phyloP scores from a whole-genome alignment of 176 grass and related monocot genomes.

The Elaeis guineensis region DNA sequence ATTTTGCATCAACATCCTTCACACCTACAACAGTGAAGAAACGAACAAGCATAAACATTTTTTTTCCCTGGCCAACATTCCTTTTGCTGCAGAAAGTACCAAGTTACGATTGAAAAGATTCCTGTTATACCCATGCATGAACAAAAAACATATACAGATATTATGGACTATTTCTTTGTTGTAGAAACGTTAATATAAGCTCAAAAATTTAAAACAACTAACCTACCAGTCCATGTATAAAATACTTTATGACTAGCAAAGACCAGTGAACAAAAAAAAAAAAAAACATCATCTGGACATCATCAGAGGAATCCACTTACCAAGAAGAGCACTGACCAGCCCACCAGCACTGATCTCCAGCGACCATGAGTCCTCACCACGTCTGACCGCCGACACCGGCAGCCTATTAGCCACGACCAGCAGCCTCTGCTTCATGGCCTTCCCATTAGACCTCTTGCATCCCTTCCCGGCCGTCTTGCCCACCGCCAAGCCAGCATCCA shows the following conservation, averaged over 20 bases:
- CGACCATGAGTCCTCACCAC: constrained; percentile 83
- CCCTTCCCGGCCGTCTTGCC: background rate
- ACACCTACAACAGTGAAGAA: constrained; percentile 41
- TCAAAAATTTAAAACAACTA: too few relatives aligned
- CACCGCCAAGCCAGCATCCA: background rate
- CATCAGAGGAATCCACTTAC: constrained; percentile 21
- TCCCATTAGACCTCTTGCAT: constrained; percentile 12
- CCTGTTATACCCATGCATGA: too few relatives aligned
- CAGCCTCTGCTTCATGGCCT: constrained; percentile 88
- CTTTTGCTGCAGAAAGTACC: too few relatives aligned
- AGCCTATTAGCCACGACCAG: constrained; percentile 94
- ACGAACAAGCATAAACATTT: constrained; percentile 10
- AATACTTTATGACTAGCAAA: too few relatives aligned
- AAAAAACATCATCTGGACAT: too few relatives aligned
- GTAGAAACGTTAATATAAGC: too few relatives aligned
- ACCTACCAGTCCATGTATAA: too few relatives aligned
- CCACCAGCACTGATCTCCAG: constrained; percentile 95
- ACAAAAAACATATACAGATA: too few relatives aligned
- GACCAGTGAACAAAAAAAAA: too few relatives aligned
- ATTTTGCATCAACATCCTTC: constrained; percentile 95
- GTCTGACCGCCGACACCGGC: constrained; percentile 82
- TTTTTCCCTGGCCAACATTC: too few relatives aligned
- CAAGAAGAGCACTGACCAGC: constrained; percentile 88
- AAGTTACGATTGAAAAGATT: too few relatives aligned
- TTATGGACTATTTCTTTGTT: too few relatives aligned